Evolutionary conservation across 2,329 filamentous ascomycete genomes (phyloP).

Genomic region (Phialemoniopsis sp.): DNA sequence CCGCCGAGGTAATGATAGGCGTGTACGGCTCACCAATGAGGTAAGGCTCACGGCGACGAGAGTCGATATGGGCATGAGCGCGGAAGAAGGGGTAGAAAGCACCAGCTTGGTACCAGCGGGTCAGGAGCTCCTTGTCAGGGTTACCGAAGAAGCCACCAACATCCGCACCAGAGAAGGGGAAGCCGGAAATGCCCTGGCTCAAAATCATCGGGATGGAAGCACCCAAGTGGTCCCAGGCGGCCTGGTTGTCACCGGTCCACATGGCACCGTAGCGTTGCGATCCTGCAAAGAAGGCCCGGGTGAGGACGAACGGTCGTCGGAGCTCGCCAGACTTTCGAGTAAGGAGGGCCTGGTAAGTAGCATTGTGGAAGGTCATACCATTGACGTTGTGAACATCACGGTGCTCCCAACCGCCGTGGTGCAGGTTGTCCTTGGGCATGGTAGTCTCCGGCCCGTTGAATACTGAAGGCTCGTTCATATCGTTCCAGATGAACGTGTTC

Average conservation of each 20-base stretch:
- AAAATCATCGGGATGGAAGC: conserved; percentile 90
- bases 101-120: conserved; percentile 94
- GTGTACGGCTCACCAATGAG: conserved; percentile 80
- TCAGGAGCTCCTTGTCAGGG: conserved; percentile 84
- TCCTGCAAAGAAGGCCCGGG: conserved; percentile 86
- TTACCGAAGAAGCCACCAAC: conserved; percentile 98
- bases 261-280: conserved; percentile 88
- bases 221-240: conserved; percentile 86
- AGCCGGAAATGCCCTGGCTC: conserved; percentile 87
- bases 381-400: conserved; percentile 95
- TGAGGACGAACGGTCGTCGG: conserved; percentile 86
- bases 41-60: conserved; percentile 91
- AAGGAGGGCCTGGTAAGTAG: conserved; percentile 80
- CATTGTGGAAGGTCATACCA: conserved; percentile 92
- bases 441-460: conserved; percentile 98
- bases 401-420: conserved; percentile 90
- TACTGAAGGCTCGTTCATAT: conserved; percentile 99
- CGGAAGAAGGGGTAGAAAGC: conserved; percentile 99
- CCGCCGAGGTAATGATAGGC: conserved; percentile 78
- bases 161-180: conserved; percentile 91
- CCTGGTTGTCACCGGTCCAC: conserved; percentile 99
- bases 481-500: conserved; percentile 97
- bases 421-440: conserved; percentile 98
- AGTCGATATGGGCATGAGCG: conserved; percentile 93
- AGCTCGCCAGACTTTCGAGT: conserved; percentile 83